Evolutionary conservation across 2,329 filamentous ascomycete genomes (phyloP).

Genomic region (Lasiodiplodia theobromae): DNA sequence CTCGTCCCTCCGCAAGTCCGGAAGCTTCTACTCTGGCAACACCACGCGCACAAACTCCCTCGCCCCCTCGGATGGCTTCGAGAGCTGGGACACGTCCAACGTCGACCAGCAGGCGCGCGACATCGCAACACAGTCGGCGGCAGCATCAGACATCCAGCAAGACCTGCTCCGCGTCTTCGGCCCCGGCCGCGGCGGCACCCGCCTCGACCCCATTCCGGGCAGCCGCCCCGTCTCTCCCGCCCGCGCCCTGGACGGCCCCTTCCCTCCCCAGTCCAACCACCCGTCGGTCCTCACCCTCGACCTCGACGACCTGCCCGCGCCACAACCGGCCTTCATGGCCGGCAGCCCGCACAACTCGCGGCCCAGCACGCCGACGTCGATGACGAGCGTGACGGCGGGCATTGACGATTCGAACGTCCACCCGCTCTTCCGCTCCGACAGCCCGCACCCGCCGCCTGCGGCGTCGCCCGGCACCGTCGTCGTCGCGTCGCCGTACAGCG

Average conservation of each 20-base stretch:
- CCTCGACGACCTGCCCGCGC: conserved; percentile 16
- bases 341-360: conserved; percentile 42
- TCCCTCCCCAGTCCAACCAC: conserved; percentile 34
- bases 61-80: conserved; percentile 66
- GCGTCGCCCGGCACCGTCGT: conserved; percentile 75
- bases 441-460: conserved; percentile 69
- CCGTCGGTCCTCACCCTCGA: conserved; percentile 16
- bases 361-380: conserved; percentile 45
- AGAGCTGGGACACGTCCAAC: conserved; percentile 76
- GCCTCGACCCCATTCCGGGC: conserved; percentile 74
- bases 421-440: conserved; percentile 77
- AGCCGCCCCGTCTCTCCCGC: conserved; percentile 72
- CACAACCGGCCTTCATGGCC: conserved; percentile 21
- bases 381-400: conserved; percentile 15
- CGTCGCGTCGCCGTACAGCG: conserved; percentile 72
- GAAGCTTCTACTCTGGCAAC: conserved; percentile 42
- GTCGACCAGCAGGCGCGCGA: conserved; percentile 70
- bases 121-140: conserved; percentile 60
- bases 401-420: conserved; percentile 74
- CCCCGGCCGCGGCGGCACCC: conserved; percentile 52
- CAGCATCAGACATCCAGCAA: conserved; percentile 36
- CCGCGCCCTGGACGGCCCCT: conserved; percentile 62
- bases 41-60: conserved; percentile 33
- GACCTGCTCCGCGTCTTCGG: conserved; percentile 38
- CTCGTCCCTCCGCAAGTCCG: conserved; percentile 41